Conservation (phyloP, 2,329 filamentous ascomycete species). For the Hypomyces rosellus region DNA sequence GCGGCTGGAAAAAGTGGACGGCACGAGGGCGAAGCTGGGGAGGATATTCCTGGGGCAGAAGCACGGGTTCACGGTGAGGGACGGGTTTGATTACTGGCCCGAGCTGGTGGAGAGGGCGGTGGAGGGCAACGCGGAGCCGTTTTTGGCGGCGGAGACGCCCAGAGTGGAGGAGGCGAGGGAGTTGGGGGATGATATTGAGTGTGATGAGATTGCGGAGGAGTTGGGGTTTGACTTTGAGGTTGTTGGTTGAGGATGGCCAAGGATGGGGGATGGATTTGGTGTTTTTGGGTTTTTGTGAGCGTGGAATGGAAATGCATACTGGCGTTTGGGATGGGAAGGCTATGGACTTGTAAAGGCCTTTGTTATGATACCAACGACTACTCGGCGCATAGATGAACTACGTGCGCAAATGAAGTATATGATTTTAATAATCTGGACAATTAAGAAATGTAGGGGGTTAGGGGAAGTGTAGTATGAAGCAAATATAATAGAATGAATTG, state of each 20-base stretch:
- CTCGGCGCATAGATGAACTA: too few relatives aligned
- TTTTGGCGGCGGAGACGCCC: constrained; percentile 11
- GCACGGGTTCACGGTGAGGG: constrained; percentile 19
- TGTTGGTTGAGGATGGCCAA: constrained; percentile 2
- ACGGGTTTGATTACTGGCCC: constrained; percentile 22
- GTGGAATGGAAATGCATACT: too few relatives aligned
- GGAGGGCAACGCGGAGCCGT: constrained; percentile 17
- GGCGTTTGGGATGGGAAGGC: too few relatives aligned
- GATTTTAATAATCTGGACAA: too few relatives aligned
- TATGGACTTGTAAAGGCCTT: too few relatives aligned
- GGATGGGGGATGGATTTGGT: too few relatives aligned
- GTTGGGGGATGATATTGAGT: constrained; percentile 1
- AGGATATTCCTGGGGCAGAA: constrained; percentile 42
- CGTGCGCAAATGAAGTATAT: too few relatives aligned
- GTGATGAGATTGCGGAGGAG: constrained; percentile 14
- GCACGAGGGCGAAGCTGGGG: constrained; percentile 20
- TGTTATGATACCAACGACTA: too few relatives aligned
- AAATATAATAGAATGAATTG: too few relatives aligned
- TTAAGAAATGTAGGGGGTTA: too few relatives aligned
- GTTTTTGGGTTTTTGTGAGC: too few relatives aligned
- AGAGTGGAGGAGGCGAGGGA: constrained; percentile 3
- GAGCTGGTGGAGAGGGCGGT: constrained; percentile 20
- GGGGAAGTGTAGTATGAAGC: too few relatives aligned
- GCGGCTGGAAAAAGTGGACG: constrained; percentile 21
- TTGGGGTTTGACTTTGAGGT: constrained; percentile 13